phyloP scores from a whole-genome alignment of 148 eudicot genomes.

The Gaultheria prostrata region DNA sequence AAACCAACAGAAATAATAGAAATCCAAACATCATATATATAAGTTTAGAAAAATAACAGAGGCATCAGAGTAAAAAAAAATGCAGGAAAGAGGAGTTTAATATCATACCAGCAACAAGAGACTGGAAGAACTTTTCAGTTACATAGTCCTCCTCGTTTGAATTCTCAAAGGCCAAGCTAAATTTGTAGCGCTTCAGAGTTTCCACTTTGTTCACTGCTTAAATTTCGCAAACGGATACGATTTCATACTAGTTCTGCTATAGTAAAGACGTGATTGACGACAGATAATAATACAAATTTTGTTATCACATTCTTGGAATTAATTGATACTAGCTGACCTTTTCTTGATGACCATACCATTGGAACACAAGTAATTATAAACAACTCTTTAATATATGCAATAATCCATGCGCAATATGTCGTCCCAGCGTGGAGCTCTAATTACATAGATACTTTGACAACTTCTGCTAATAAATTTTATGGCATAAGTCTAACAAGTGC shows the following conservation, averaged over 20 bases:
- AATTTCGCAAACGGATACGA: background rate
- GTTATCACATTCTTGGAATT: background rate
- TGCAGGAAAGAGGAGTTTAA: conserved; percentile 3
- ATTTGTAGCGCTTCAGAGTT: conserved; percentile 74
- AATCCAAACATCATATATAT: background rate
- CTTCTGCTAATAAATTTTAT: background rate
- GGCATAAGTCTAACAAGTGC: background rate
- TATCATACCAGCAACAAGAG: conserved; percentile 88
- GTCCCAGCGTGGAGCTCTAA: background rate
- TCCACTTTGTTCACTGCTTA: conserved; percentile 88
- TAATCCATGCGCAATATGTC: background rate
- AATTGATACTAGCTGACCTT: background rate
- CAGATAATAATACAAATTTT: background rate
- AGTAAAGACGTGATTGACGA: background rate
- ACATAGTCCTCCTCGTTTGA: conserved; percentile 98
- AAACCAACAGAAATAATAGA: background rate
- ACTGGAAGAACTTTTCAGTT: conserved; percentile 93
- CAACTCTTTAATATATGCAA: background rate
- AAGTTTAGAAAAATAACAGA: background rate
- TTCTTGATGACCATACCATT: background rate
- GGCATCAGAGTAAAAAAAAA: background rate
- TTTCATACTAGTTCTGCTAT: conserved; percentile 1
- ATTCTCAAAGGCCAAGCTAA: conserved; percentile 97
- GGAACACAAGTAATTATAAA: background rate
- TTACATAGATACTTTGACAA: background rate